Base-by-base conservation (phyloP, 163 green algal genomes). In the Volvox carteri region DNA sequence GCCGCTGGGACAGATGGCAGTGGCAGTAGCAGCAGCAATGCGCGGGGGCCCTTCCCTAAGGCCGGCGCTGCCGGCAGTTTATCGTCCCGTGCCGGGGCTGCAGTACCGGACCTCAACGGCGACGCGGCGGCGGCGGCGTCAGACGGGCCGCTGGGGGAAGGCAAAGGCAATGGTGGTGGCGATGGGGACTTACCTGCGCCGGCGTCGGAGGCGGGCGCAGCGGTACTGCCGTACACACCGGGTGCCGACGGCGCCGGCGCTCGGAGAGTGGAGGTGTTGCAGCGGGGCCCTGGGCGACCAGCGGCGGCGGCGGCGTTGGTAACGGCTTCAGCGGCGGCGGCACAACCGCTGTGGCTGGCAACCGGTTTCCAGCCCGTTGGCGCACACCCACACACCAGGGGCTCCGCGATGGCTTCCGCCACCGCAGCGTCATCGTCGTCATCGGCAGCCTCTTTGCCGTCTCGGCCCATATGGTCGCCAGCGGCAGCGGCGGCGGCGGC, bases 201-300 rank as follows among this genome's bases (percentile, higher is more conserved):
- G 60, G 70, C 30, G 70, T 11, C 19, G 60, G 60, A 35, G 60
- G 70, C 30, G 70, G 23, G 25, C n/a, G n/a, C n/a, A n/a, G n/a
- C n/a, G 9, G 14, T 62, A 44, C 44, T 52, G 73, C 44, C 46
- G 44, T 35, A 52, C 7, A 23, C 73, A 28, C 73, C 73, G 28
- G 73, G 73, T 1, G 73, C 21, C 2, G 70, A 80, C 44, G 73
- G 73, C 25, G 21, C 73, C 8, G 75, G 75, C 35, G 75, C 11
- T 12, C 75, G 75, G 50, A 58, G 50, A 30, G 48, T 70, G 75
- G 48, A 33, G 48, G 75, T 84, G 6, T 28, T 86, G 78, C 78
- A 86, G 78, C 54, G 78, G 0, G 78, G 78, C 1, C 78, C 78
- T 5, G 78, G 78, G 30, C 78, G 78, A 25, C 78, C 78, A 14